Evolutionary conservation across 2,329 filamentous ascomycete genomes (phyloP).

Genomic region (Alternaria infectoria): DNA sequence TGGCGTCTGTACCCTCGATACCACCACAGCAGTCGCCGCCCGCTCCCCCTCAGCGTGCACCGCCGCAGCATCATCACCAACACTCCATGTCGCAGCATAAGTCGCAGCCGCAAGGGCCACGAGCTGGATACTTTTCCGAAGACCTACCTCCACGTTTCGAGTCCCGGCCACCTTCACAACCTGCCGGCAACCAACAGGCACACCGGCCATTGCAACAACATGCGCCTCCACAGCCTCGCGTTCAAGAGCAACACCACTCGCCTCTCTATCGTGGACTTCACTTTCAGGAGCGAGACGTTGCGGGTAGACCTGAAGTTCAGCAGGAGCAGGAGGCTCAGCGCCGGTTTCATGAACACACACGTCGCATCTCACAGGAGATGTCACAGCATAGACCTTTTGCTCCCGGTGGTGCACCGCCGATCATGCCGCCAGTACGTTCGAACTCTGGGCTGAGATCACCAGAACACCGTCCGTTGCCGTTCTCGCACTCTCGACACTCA

Average conservation of each 20-base stretch:
- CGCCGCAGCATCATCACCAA: constrained; percentile 37
- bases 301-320: constrained; percentile 32
- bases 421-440: constrained; percentile 36
- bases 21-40: constrained; percentile 42
- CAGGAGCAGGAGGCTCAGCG: constrained; percentile 41
- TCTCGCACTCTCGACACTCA: constrained; percentile 37
- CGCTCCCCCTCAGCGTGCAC: constrained; percentile 27
- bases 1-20: constrained; percentile 36
- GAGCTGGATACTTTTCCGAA: constrained; percentile 46
- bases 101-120: constrained; percentile 37
- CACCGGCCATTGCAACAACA: constrained; percentile 38
- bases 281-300: constrained; percentile 38
- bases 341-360: constrained; percentile 38
- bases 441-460: constrained; percentile 36
- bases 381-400: constrained; percentile 34
- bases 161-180: constrained; percentile 36
- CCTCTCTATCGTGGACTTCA: constrained; percentile 29
- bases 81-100: constrained; percentile 38
- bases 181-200: constrained; percentile 27
- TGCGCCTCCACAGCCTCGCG: constrained; percentile 29
- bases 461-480: constrained; percentile 37
- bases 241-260: constrained; percentile 37
- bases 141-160: constrained; percentile 38
- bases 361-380: constrained; percentile 42
- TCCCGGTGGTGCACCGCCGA: constrained; percentile 21